A percentile compares a stretch with the other conserved stretches of the same genome.
Conservation (phyloP, 805 yeast species). For the Candida multigemmis region DNA sequence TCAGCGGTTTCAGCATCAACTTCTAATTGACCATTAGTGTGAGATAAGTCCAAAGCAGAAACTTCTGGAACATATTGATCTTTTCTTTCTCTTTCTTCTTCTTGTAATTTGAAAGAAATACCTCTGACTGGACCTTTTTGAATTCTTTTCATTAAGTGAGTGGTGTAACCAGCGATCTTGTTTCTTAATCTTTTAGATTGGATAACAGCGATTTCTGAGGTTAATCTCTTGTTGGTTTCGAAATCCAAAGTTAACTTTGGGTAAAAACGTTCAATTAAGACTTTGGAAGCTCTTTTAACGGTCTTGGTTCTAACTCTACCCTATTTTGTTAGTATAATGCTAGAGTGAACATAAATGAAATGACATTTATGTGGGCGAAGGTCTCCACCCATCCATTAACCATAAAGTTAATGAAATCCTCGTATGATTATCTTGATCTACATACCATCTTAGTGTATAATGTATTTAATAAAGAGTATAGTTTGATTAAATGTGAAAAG, state of each 20-base stretch:
- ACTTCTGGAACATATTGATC: constrained; percentile 99
- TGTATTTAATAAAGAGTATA: too few relatives aligned
- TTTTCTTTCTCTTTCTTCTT: constrained; percentile 99
- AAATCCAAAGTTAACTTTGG: constrained; percentile 99
- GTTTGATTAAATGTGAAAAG: too few relatives aligned
- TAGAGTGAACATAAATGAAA: not conserved
- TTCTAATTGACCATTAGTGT: constrained; percentile 92
- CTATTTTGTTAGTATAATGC: constrained; percentile 36
- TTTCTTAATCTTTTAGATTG: constrained; percentile 99
- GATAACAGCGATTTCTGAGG: constrained; percentile 96
- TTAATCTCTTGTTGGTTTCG: constrained; percentile 99
- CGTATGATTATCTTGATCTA: too few relatives aligned
- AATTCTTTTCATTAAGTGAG: constrained; percentile 99
- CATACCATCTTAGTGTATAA: too few relatives aligned
- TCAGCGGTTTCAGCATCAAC: constrained; percentile 96
- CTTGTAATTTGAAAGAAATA: constrained; percentile 99
- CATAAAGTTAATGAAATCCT: not conserved
- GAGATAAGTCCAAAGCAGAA: constrained; percentile 97
- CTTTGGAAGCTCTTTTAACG: constrained; percentile 99
- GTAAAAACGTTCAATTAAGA: constrained; percentile 98
- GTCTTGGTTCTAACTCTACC: constrained; percentile 99
- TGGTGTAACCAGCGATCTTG: constrained; percentile 99
- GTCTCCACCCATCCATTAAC: not conserved
- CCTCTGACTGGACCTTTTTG: constrained; percentile 99
- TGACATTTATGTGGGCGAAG: not conserved